Conservation (phyloP, 164 flowering plant genomes). For the Magnolia kwangsiensis region DNA sequence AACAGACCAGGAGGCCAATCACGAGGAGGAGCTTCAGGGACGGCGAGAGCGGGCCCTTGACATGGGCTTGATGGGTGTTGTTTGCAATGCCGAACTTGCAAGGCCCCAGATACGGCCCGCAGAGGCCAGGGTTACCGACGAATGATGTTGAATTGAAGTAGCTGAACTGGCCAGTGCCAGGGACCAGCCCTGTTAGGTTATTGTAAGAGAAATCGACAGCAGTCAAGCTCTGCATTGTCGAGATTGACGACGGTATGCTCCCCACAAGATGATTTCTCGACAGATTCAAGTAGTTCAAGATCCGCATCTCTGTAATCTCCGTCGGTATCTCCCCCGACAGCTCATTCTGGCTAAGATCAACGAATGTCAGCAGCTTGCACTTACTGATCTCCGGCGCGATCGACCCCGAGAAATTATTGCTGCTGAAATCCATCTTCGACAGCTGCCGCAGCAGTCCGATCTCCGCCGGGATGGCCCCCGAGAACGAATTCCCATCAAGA, state of each 20-base stretch:
- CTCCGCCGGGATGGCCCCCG: constrained; percentile 70
- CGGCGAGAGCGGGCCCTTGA: constrained; percentile 65
- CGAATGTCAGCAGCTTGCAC: constrained; percentile 72
- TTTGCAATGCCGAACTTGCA: constrained; percentile 58
- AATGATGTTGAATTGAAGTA: constrained; percentile 91
- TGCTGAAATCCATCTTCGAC: constrained; percentile 84
- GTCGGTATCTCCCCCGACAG: constrained; percentile 76
- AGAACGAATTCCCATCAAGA: constrained; percentile 79
- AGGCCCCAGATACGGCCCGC: constrained; percentile 86
- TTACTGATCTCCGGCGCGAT: constrained; percentile 72
- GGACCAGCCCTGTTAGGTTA: constrained; percentile 87
- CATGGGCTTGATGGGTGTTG: constrained; percentile 41
- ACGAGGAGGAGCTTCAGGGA: constrained; percentile 83
- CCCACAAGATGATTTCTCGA: constrained; percentile 83
- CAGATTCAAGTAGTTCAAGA: constrained; percentile 76
- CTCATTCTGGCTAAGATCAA: constrained; percentile 83
- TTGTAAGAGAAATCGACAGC: constrained; percentile 91
- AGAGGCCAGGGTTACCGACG: constrained; percentile 82
- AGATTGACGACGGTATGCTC: constrained; percentile 61
- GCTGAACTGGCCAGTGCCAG: constrained; percentile 90
- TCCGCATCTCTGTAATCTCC: constrained; percentile 74
- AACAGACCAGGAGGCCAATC: constrained; percentile 82
- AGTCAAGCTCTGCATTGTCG: constrained; percentile 90
- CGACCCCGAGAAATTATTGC: constrained; percentile 63
- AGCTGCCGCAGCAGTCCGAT: constrained; percentile 85